Conservation (phyloP, 179 eudicot genomes). For the Silene vulgaris region DNA sequence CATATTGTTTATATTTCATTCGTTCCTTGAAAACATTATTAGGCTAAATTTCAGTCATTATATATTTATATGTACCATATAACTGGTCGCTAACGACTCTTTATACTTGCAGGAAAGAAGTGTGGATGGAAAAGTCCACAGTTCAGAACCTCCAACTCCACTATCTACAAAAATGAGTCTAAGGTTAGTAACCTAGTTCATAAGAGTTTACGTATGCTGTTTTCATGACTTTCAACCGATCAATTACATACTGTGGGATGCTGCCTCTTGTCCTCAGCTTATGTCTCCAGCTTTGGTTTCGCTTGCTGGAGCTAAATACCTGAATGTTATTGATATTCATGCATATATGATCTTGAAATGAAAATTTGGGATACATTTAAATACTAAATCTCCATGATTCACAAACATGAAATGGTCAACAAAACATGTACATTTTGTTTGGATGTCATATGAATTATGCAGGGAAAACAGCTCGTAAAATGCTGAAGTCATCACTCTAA, state of each 20-base stretch:
- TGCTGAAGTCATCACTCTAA: neutral
- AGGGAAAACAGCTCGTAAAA: neutral
- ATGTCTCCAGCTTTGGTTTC: neutral
- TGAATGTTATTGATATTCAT: constrained; percentile 1
- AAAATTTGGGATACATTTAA: neutral
- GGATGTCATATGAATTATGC: neutral
- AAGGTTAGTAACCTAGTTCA: constrained; percentile 43
- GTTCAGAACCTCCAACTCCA: constrained; percentile 75
- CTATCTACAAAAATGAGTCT: constrained; percentile 63
- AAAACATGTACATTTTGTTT: neutral
- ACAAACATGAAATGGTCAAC: neutral
- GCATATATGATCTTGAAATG: neutral
- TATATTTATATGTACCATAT: neutral
- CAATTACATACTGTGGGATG: neutral
- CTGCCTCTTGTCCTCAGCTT: neutral
- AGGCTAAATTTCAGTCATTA: neutral
- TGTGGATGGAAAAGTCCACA: constrained; percentile 57
- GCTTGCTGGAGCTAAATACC: constrained; percentile 3
- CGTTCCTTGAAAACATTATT: neutral
- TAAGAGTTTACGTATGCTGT: neutral
- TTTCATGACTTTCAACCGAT: neutral
- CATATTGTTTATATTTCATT: neutral
- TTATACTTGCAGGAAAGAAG: constrained; percentile 59
- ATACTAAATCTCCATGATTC: constrained; percentile 1
- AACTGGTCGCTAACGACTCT: neutral